Conservation (phyloP, 257 asterid genomes). For the Nyctanthes arbortristis region DNA sequence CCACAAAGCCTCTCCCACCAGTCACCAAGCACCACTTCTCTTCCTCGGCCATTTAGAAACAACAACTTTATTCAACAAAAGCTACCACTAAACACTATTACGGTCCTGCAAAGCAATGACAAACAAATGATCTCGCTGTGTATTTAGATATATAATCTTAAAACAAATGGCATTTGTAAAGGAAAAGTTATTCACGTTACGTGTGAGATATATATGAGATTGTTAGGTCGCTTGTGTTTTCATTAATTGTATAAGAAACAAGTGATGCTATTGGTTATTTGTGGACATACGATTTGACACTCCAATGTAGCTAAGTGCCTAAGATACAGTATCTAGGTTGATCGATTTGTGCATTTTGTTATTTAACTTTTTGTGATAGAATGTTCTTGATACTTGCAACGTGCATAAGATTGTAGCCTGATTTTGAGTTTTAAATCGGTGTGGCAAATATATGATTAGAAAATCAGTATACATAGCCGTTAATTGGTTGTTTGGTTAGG, state of each 20-base stretch:
- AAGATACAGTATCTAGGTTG: background rate
- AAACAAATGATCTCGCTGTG: too few relatives aligned
- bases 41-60: slow-evolving; percentile 37
- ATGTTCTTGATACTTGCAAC: too few relatives aligned
- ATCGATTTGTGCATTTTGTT: background rate
- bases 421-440: too few relatives aligned
- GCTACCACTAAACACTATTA: slow-evolving; percentile 10
- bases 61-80: slow-evolving; percentile 11
- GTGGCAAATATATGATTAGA: too few relatives aligned
- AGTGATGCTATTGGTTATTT: background rate
- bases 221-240: background rate
- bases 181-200: slow-evolving; percentile 26
- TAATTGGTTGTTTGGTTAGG: too few relatives aligned
- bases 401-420: too few relatives aligned
- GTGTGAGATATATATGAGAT: background rate
- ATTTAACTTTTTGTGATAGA: too few relatives aligned
- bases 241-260: background rate
- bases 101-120: slow-evolving; percentile 6
- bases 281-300: background rate
- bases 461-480: too few relatives aligned
- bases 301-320: background rate
- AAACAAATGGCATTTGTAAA: slow-evolving; percentile 44
- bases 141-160: too few relatives aligned
- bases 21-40: slow-evolving; percentile 91
- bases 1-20: slow-evolving; percentile 95